Evolutionary conservation across 306 rosid species (phyloP).

Genomic region (Cicer pinnatifidum): DNA sequence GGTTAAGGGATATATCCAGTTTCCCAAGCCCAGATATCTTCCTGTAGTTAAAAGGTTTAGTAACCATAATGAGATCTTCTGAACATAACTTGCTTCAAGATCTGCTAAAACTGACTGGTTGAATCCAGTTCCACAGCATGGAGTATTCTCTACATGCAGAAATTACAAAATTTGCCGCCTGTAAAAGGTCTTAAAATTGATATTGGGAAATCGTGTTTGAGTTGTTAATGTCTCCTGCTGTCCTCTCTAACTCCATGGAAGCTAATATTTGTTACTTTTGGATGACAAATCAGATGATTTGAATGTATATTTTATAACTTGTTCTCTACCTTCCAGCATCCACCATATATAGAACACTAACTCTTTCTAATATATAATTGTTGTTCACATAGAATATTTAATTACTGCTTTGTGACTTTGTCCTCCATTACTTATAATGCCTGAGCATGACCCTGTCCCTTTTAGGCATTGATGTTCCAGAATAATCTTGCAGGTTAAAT

Average conservation of each 20-base stretch:
- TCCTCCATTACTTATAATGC: constrained; percentile 7
- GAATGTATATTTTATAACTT: background rate
- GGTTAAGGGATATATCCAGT: background rate
- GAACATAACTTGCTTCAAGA: background rate
- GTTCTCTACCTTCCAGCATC: background rate
- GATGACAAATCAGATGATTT: constrained; percentile 27
- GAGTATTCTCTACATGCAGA: constrained; percentile 5
- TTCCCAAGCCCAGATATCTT: background rate
- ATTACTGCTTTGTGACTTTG: background rate
- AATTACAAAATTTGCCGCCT: background rate
- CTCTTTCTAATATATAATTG: constrained; percentile 22
- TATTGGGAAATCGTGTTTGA: background rate
- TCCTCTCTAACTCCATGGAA: constrained; percentile 18
- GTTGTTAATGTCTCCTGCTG: constrained; percentile 27
- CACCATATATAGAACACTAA: background rate
- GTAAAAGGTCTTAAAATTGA: constrained; percentile 6
- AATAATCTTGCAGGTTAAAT: constrained; percentile 66
- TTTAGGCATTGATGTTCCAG: constrained; percentile 34
- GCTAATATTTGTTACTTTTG: constrained; percentile 15
- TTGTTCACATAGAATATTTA: constrained; percentile 12
- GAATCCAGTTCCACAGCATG: background rate
- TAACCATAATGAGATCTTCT: background rate
- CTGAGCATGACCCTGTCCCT: constrained; percentile 8
- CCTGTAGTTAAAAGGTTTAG: background rate
- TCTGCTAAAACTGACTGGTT: constrained; percentile 5